Conservation (phyloP, 148 eudicot species). For the Rhododendron ferrugineum region DNA sequence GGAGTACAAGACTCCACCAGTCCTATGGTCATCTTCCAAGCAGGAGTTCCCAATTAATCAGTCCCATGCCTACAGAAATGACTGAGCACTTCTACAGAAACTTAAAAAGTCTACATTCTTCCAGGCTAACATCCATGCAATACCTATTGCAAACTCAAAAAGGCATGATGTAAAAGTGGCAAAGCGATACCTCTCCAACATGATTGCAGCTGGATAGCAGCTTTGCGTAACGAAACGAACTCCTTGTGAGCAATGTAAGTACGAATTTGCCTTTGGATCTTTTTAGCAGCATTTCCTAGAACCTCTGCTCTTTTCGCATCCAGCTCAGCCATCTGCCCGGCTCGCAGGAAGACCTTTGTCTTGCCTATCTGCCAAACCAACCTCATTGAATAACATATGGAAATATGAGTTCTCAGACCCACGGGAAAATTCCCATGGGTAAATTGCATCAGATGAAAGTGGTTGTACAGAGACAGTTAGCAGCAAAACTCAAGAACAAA, state of each 20-base stretch:
- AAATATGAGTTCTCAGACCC: neutral
- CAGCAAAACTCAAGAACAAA: neutral
- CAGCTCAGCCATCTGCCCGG: conserved; percentile 99
- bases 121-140: neutral
- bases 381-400: neutral
- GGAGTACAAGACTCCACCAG: neutral
- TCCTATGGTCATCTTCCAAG: neutral
- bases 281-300: conserved; percentile 85
- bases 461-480: neutral
- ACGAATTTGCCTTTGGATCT: conserved; percentile 78
- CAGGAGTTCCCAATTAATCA: neutral
- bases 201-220: conserved; percentile 82
- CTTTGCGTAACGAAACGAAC: conserved; percentile 54
- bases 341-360: conserved; percentile 92
- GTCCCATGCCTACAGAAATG: neutral
- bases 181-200: conserved; percentile 78
- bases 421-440: neutral
- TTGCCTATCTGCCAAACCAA: conserved; percentile 76
- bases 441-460: neutral
- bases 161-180: neutral
- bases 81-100: neutral
- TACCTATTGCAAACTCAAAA: neutral
- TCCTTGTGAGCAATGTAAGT: conserved; percentile 88
- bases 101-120: neutral
- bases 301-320: conserved; percentile 94